These are phyloP conservation scores for Oemleria cerasiformis DNA, from an alignment of 306 rosid species.

Conservation along the genomic window DNA sequence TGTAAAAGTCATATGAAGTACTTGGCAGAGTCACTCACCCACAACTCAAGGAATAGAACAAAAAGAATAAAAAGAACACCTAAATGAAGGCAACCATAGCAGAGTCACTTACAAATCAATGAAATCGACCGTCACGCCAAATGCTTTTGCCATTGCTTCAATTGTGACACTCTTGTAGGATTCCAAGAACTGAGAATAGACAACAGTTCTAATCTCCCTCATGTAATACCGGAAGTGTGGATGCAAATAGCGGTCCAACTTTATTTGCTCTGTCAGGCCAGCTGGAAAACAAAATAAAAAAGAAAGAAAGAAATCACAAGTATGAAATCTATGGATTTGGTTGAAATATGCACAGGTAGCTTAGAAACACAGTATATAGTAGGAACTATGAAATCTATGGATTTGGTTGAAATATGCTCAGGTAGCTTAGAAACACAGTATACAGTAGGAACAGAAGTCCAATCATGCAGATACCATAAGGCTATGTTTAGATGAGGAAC, in stretches of 20 bases:
- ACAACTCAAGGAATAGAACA: neutral
- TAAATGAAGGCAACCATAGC: neutral
- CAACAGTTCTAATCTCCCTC: constrained; percentile 91
- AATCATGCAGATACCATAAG: neutral
- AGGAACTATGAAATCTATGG: neutral
- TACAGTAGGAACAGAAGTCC: neutral
- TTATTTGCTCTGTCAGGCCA: constrained; percentile 84
- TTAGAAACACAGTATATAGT: neutral
- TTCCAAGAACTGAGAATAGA: constrained; percentile 92
- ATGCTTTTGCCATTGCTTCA: constrained; percentile 98
- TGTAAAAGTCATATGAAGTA: neutral
- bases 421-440: neutral
- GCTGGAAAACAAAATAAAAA: constrained; percentile 44
- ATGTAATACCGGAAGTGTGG: constrained; percentile 93
- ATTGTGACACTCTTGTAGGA: constrained; percentile 95
- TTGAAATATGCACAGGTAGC: neutral
- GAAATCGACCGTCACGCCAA: constrained; percentile 91
- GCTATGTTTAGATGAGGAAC: too few relatives aligned
- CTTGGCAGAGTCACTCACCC: neutral
- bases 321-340: neutral
- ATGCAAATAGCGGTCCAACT: constrained; percentile 86
- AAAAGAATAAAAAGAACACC: neutral
- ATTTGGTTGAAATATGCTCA: neutral
- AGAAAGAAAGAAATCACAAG: constrained; percentile 6
- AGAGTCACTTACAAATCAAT: constrained; percentile 75